Base-by-base conservation (phyloP, 371 early-diverging fungal species). In the Phascolomyces articulosus region DNA sequence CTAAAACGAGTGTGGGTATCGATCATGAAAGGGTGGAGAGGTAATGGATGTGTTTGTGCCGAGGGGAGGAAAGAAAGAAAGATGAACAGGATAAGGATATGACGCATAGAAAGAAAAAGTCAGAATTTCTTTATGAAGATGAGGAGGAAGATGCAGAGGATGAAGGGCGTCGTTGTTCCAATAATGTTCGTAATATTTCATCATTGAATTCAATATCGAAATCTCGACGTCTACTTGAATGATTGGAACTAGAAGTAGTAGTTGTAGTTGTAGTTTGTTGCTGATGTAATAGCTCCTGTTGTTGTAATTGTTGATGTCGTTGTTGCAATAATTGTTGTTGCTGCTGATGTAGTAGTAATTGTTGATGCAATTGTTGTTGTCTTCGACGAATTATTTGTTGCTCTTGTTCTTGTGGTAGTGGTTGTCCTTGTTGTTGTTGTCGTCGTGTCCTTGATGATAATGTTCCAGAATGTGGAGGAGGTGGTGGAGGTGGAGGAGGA, bases 131-230 rank as follows among this genome's bases (percentile, higher is more conserved):
- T 29, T 47, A 60, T 10, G 60, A 23, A 18, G 48, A 60, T 18
- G 60, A 40, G 7, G 48, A 28, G 11, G 44, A 34, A 27, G 53
- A 48, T 16, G 34, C 20, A 10, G 53, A 38, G 9, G 62, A 3
- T 28, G 62, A 51, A 8, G 51, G 23, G 9, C 20, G 34, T 16
- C 40, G 34, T 57, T 40, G 20, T 34, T 34, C 34, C 40, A 23
- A 40, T 27, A 40, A 40, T 15, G 58, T 38, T 20, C 51, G 21
- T 24, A 51, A 24, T 51, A 51, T 51, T 51, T 51, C 51, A 51
- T 51, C 51, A 51, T 23, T 51, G 3, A 51, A 24, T n/a, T 51
- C 51, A 15, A 18, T 23, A 4, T 51, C 51, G 24, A 23, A 4
- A 10, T 51, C 51, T 23, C 51, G 20, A 9, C 51, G 51, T 51